Percentiles rank a stretch among this genome's conserved stretches.
phyloP scores from a whole-genome alignment of 208 protist species.

The Crithidia expoeki region DNA sequence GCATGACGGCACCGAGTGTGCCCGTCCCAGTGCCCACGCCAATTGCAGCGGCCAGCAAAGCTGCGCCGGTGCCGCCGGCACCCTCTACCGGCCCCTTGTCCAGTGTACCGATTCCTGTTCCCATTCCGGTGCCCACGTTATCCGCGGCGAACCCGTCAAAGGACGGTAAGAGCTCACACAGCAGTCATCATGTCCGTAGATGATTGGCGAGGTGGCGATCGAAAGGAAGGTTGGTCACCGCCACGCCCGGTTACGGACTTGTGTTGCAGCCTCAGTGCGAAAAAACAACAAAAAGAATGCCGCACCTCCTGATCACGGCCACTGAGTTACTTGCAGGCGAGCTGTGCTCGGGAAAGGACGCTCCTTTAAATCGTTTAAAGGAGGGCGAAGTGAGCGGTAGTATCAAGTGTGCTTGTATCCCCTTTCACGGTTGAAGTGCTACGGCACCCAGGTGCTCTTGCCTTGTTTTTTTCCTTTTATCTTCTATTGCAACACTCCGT shows the following conservation, averaged over 20 bases:
- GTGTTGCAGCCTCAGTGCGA: no score
- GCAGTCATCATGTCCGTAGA: background rate
- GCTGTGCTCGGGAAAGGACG: no score
- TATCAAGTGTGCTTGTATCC: background rate
- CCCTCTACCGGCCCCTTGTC: background rate
- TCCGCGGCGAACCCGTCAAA: background rate
- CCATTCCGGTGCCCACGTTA: conserved; percentile 16
- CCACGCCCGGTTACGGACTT: no score
- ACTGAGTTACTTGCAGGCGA: no score
- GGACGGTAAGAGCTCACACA: background rate
- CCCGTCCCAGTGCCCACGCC: conserved; percentile 35
- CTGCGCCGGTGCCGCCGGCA: background rate
- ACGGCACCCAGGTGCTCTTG: background rate
- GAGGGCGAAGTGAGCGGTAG: background rate
- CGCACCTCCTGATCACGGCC: no score
- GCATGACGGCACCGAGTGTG: background rate
- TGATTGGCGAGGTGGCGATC: no score
- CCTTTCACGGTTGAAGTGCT: background rate
- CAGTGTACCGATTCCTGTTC: background rate
- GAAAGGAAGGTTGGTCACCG: no score
- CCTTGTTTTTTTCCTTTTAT: background rate
- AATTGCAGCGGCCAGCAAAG: background rate
- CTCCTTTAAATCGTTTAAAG: no score
- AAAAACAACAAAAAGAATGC: no score
- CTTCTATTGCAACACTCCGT: background rate